These are phyloP conservation scores for Arabidopsis arenosa DNA, from an alignment of 345 rosid species.

Conservation along the genomic window DNA sequence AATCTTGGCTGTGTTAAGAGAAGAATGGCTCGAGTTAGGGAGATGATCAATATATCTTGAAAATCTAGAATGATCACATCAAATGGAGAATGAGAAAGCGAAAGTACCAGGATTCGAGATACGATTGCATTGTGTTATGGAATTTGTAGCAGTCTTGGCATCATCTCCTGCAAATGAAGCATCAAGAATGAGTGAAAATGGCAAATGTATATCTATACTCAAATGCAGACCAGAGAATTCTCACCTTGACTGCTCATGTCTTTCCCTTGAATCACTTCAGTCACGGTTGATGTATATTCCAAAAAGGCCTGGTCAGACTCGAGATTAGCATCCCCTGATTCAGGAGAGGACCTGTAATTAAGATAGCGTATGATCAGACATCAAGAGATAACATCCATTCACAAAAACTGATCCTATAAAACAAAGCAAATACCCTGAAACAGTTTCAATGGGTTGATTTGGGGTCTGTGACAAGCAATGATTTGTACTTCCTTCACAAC, in stretches of 20 bases:
- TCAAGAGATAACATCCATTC: background rate
- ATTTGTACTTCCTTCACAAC: slow-evolving; percentile 45
- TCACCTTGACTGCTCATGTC: slow-evolving; percentile 51
- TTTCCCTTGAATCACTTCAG: slow-evolving; percentile 51
- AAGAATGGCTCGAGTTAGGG: background rate
- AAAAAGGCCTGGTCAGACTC: slow-evolving; percentile 48
- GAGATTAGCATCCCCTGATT: slow-evolving; percentile 49
- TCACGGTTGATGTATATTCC: slow-evolving; percentile 55
- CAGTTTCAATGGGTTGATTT: slow-evolving; percentile 39
- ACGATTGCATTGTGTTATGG: slow-evolving; percentile 55
- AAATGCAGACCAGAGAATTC: slow-evolving; percentile 4
- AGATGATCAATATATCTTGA: background rate
- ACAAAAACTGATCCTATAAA: background rate
- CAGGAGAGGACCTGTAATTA: slow-evolving; percentile 55
- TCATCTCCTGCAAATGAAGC: slow-evolving; percentile 51
- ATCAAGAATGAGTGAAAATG: slow-evolving; percentile 20
- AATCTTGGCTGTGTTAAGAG: slow-evolving; percentile 51
- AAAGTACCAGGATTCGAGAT: slow-evolving; percentile 63
- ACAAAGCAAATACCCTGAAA: slow-evolving; percentile 49
- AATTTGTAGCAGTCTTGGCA: slow-evolving; percentile 50
- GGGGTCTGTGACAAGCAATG: background rate
- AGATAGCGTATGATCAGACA: slow-evolving; percentile 27
- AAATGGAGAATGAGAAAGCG: background rate
- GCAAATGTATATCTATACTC: background rate
- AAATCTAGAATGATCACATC: background rate